Percentiles rank a stretch among this genome's conserved stretches.
Evolutionary conservation across 441 rosid species (phyloP).

Genomic region (Aquilaria agallochum): DNA sequence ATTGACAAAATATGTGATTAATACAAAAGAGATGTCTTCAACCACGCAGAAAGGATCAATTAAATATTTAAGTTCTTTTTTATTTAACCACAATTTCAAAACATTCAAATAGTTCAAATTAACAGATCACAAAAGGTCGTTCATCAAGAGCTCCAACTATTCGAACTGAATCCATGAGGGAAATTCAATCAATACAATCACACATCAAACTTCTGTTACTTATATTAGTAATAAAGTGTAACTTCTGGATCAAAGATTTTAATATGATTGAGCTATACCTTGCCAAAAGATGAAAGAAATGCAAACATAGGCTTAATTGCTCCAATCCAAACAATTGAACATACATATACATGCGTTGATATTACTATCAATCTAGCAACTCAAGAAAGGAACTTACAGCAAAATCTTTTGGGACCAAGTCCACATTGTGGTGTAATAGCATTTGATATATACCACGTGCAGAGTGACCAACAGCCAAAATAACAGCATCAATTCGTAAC

Average conservation of each 20-base stretch:
- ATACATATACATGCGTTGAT: neutral
- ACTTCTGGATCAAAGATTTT: too few relatives aligned
- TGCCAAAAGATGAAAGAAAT: too few relatives aligned
- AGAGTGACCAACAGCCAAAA: slow-evolving; percentile 96
- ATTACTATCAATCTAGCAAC: neutral
- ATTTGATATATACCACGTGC: slow-evolving; percentile 88
- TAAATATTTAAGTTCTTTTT: too few relatives aligned
- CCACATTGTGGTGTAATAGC: slow-evolving; percentile 84
- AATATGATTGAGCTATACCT: too few relatives aligned
- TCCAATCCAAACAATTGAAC: neutral
- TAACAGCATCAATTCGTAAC: slow-evolving; percentile 65
- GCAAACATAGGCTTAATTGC: too few relatives aligned
- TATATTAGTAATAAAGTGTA: too few relatives aligned
- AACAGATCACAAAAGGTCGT: neutral
- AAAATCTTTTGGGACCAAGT: slow-evolving; percentile 81
- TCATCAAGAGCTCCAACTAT: neutral
- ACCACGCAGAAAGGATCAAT: too few relatives aligned
- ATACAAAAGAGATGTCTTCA: too few relatives aligned
- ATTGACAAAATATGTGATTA: neutral
- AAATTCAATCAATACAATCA: too few relatives aligned
- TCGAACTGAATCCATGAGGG: too few relatives aligned
- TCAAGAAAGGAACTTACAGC: slow-evolving; percentile 52
- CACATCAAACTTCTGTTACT: too few relatives aligned
- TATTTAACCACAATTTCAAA: neutral
- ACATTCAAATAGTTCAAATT: slow-evolving; percentile 1